Percentiles rank a stretch among this genome's conserved stretches.
These are phyloP conservation scores for Sicyos edulis DNA, from an alignment of 306 rosid species.

Conservation along the genomic window DNA sequence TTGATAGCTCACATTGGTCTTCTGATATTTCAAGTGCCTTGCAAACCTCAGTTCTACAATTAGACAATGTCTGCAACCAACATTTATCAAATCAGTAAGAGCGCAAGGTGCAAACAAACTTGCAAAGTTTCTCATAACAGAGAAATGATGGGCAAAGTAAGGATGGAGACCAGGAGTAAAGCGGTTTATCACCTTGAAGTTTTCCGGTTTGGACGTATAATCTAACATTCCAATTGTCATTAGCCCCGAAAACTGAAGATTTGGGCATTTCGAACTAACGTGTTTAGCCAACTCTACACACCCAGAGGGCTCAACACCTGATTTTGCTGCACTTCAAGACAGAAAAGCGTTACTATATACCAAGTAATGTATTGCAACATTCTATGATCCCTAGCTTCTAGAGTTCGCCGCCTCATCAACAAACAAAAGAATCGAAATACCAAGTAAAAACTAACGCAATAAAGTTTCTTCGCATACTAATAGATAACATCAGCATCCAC, in stretches of 20 bases:
- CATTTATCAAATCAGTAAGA: slow-evolving; percentile 23
- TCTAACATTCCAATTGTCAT: slow-evolving; percentile 97
- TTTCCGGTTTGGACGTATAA: slow-evolving; percentile 82
- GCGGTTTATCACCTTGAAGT: slow-evolving; percentile 55
- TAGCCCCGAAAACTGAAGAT: slow-evolving; percentile 76
- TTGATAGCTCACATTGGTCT: slow-evolving; percentile 74
- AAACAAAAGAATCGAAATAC: too few relatives aligned
- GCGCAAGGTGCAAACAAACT: neutral
- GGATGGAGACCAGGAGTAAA: neutral
- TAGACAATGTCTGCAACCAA: slow-evolving; percentile 48
- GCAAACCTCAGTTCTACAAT: slow-evolving; percentile 76
- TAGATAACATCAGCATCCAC: neutral
- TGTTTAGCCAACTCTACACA: slow-evolving; percentile 80
- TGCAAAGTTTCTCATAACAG: slow-evolving; percentile 7
- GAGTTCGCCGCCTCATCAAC: too few relatives aligned
- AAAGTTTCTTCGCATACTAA: neutral
- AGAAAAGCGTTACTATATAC: neutral
- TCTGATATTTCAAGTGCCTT: slow-evolving; percentile 62
- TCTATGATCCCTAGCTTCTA: too few relatives aligned
- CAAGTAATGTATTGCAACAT: neutral
- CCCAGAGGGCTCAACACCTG: slow-evolving; percentile 67
- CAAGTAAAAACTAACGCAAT: neutral
- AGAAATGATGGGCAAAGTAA: slow-evolving; percentile 8
- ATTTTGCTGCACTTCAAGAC: slow-evolving; percentile 56
- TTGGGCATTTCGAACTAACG: slow-evolving; percentile 53